phyloP scores from a whole-genome alignment of 1,284 basidiomycete species.

The Cerioporus squamosus region DNA sequence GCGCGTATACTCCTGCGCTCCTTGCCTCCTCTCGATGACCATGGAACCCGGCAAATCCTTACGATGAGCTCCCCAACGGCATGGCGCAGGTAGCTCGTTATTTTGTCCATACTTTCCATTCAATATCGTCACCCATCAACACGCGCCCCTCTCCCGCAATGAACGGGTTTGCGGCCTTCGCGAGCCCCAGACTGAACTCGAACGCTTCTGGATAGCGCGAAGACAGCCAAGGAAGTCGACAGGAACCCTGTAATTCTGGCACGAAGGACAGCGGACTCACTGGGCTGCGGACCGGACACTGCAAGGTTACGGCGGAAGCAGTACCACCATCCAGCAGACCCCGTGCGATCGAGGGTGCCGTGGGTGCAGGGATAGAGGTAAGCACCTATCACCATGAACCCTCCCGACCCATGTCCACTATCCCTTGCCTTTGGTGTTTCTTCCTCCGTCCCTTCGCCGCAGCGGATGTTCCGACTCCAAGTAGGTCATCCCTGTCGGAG shows the following conservation, averaged over 20 bases:
- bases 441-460: neutral
- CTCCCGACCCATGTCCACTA: neutral
- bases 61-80: no score
- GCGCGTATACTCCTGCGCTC: no score
- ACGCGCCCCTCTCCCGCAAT: no score
- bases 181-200: no score
- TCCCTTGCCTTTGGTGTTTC: constrained; percentile 4
- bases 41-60: no score
- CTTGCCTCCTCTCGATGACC: no score
- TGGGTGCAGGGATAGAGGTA: constrained; percentile 3
- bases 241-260: neutral
- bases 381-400: neutral
- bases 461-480: neutral
- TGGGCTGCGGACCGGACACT: neutral
- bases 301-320: neutral
- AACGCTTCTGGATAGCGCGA: no score
- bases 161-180: no score
- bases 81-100: no score
- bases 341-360: constrained; percentile 3
- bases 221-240: neutral
- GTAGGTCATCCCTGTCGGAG: neutral
- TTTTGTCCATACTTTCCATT: no score
- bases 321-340: neutral
- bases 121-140: no score
- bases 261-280: neutral